Evolutionary conservation across 164 flowering plant genomes (phyloP).

Genomic region (Aristolochia californica): DNA sequence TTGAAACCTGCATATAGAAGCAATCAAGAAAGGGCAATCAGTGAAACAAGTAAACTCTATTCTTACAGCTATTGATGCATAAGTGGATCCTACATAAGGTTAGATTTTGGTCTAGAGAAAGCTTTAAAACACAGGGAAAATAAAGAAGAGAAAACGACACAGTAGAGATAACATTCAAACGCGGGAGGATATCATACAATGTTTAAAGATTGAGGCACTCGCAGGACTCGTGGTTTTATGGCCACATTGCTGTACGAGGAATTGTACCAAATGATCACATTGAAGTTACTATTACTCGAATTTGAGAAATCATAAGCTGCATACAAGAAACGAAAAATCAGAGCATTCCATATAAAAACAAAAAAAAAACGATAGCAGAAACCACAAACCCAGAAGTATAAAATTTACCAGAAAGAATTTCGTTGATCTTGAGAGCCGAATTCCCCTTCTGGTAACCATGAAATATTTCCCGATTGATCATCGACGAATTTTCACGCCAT

Average conservation of each 20-base stretch:
- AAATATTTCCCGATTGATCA: constrained; percentile 55
- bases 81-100: neutral
- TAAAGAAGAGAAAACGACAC: neutral
- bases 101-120: neutral
- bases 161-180: neutral
- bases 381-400: neutral
- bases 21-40: constrained; percentile 9
- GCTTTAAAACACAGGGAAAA: neutral
- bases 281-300: constrained; percentile 45
- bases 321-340: constrained; percentile 1
- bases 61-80: neutral
- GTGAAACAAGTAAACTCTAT: neutral
- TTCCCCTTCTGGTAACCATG: constrained; percentile 67
- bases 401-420: constrained; percentile 67
- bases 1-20: constrained; percentile 49
- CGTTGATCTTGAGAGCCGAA: constrained; percentile 47
- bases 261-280: constrained; percentile 84
- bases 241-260: constrained; percentile 59
- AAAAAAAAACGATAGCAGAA: neutral
- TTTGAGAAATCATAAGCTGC: constrained; percentile 92
- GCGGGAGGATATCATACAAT: constrained; percentile 36
- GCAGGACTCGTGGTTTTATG: constrained; percentile 23
- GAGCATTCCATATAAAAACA: neutral
- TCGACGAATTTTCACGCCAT: constrained; percentile 71
- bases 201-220: constrained; percentile 74